A percentile compares a stretch with the other conserved stretches of the same genome.
Evolutionary conservation across 176 grass and related monocot genomes (phyloP).

Genomic region (Phyllostachys edulis): DNA sequence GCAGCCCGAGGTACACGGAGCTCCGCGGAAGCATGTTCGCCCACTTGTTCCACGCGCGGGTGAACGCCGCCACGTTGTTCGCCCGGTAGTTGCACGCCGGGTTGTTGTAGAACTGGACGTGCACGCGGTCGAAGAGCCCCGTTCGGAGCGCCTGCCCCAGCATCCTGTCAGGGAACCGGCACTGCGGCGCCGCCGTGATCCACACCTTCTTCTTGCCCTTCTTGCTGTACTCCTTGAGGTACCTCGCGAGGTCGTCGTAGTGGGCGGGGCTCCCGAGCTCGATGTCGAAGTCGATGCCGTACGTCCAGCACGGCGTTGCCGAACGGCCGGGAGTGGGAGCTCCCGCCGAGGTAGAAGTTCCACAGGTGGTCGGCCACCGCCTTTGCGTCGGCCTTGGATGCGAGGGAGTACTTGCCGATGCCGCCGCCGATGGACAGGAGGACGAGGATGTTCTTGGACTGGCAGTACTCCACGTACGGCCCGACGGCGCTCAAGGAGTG

Average conservation of each 20-base stretch:
- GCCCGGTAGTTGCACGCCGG: background rate
- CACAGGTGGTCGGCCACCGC: slow-evolving; percentile 47
- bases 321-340: background rate
- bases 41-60: background rate
- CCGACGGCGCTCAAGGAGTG: too few species aligned
- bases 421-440: too few species aligned
- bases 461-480: too few species aligned
- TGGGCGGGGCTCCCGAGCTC: too few species aligned
- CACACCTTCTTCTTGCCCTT: slow-evolving; percentile 9
- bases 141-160: slow-evolving; percentile 18
- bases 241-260: slow-evolving; percentile 1
- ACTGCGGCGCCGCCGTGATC: slow-evolving; percentile 56
- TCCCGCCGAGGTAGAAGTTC: slow-evolving; percentile 45
- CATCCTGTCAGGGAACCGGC: slow-evolving; percentile 57
- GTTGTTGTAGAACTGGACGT: slow-evolving; percentile 32
- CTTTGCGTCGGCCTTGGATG: slow-evolving; percentile 5
- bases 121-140: slow-evolving; percentile 10
- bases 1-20: slow-evolving; percentile 8
- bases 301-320: slow-evolving; percentile 46
- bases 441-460: too few species aligned
- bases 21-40: background rate
- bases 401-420: too few species aligned
- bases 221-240: background rate
- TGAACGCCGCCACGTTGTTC: background rate
- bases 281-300: slow-evolving; percentile 53